Evolutionary conservation across 1,139 yeast genomes (phyloP).

Genomic region (Geotrichum citri-aurantii): DNA sequence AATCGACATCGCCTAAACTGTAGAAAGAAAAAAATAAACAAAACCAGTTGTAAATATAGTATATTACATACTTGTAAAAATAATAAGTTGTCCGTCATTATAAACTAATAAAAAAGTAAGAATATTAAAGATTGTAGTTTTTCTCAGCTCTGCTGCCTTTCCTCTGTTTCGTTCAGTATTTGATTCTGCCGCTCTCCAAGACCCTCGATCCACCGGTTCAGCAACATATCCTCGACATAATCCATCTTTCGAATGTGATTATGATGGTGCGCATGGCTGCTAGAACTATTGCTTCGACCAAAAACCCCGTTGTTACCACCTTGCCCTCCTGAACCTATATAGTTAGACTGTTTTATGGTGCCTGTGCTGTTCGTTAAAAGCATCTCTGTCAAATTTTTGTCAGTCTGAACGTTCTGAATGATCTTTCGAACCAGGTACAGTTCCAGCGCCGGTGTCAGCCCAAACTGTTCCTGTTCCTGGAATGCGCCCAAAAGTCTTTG

Average conservation of each 20-base stretch:
- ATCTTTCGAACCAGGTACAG: conserved; percentile 24
- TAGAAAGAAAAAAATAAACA: background rate
- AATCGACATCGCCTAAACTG: too few relatives aligned
- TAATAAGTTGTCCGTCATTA: background rate
- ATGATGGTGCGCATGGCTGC: background rate
- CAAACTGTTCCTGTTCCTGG: conserved; percentile 15
- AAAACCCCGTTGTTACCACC: background rate
- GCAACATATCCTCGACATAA: conserved; percentile 43
- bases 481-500: conserved; percentile 16
- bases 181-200: conserved; percentile 15
- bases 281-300: conserved; percentile 2
- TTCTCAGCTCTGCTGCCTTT: background rate
- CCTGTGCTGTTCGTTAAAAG: conserved; percentile 6
- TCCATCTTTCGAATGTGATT: conserved; percentile 39
- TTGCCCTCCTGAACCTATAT: background rate
- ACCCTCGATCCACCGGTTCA: conserved; percentile 45
- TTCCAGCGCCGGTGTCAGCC: conserved; percentile 23
- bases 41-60: background rate
- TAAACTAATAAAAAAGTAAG: background rate
- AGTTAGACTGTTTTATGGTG: background rate
- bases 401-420: conserved; percentile 21
- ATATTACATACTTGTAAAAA: too few relatives aligned
- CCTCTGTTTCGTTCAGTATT: background rate
- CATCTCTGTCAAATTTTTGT: conserved; percentile 11
- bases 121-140: background rate